Base-by-base conservation (phyloP, 768 basidiomycete species). In the Collybia sp. region DNA sequence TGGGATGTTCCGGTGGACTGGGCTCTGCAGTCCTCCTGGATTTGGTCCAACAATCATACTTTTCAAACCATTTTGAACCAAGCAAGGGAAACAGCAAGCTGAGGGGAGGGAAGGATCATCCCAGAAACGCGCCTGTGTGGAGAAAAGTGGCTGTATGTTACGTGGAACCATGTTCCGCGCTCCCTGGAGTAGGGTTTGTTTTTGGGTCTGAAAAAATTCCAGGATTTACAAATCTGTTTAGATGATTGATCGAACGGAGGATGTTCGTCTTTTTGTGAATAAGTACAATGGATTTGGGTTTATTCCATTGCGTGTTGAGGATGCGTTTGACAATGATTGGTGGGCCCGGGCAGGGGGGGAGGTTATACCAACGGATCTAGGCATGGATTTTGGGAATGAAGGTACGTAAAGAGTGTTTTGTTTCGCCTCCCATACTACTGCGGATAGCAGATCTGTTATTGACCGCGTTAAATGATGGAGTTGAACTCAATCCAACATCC, bases 1-100 rank as follows among this genome's bases (percentile, higher is more conserved):
- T 92, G 13, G 88, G 75, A 1, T 79, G 83, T 48, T 90, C 88
- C n/a, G 89, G 90, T 6, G 88, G 89, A 2, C 69, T 88, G 1
- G 83, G 85, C 3, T 88, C 89, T 0, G 80, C 83, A 0, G 72
- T 88, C 1, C 68, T 91, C 10, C 69, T 90, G 12, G 83, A 91
- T 58, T 66, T 90, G 16, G 70, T 89, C 1, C 68, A 79, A 19
- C 70, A 71, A 53, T 75, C 71, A 15, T 88, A 86, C 58, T 77
- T 85, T 45, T 54, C 68, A 11, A 40, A 57, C 55, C 39, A 52
- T 47, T 19, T 53, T 56, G 42, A 49, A 5, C 46, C 52, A 10
- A 52, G 51, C 13, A 45, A 43, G 10, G 60, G 65, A 11, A 53
- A 48, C 12, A 60, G 56, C 33, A 67, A 72, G 37, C 47, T 57